Base-by-base conservation (phyloP, 2,329 filamentous ascomycete genomes). In the Didymella keratinophila region DNA sequence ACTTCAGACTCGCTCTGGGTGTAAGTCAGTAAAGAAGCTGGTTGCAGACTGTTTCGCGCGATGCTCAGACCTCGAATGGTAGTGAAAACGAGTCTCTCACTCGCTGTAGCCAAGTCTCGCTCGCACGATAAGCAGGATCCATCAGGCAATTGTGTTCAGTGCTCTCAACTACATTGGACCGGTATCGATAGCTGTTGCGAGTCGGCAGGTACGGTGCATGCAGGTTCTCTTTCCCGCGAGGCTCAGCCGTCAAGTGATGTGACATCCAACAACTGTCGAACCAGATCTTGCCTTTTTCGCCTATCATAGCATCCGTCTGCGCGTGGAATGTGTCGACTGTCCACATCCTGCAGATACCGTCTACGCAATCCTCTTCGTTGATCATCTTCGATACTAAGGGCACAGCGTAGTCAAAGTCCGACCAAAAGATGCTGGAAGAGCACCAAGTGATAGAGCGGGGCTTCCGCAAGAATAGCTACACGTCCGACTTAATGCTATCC, bases 311-410 rank as follows among this genome's bases (percentile, higher is more conserved):
- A 46, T 74, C 72, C 2, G 52, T 42, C 43, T 71, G 65, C 9
- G 70, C 72, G 43, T 73, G 70, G 34, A 73, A 73, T 16, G 63
- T 60, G 52, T 73, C 67, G 27, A 74, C 58, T 1, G 28, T 50
- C 65, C 70, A 72, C 27, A 53, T 55, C 39, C 61, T 63, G 9
- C 32, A 56, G 16, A 41, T 34, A 4, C 46, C 57, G 10, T 52
- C 37, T 12, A 51, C 12, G 18, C 44, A 28, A 25, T 50, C 47
- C 12, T 67, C 62, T 37, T 66, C 63, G 2, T 53, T 39, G 37
- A 71, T 63, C 18, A 63, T 62, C 18, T 63, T 68, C 7, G 63
- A 68, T 2, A 73, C 51, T 4, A 74, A 43, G 3, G 66, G 64
- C n/a, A 69, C 66, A 6, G 64, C 62, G 9, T 68, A 52, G 56